Conservation (phyloP, 2,329 filamentous ascomycete genomes). For the Monosporascus cannonballus region DNA sequence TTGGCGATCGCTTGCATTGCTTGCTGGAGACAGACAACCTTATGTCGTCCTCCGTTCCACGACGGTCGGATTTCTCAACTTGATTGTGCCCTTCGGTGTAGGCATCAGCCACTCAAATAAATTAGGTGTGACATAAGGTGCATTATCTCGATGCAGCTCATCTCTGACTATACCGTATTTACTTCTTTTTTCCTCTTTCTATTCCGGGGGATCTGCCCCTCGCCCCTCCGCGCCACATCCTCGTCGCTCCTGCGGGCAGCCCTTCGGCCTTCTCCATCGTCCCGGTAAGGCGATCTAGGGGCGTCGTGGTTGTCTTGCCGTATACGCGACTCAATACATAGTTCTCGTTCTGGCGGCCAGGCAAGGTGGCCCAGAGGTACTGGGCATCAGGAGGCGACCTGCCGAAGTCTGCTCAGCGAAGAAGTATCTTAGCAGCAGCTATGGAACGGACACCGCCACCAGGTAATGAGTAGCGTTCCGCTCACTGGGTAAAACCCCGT, state of each 20-base stretch:
- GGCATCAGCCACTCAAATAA: constrained; percentile 4
- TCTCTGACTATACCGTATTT: constrained; percentile 5
- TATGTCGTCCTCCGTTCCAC: constrained; percentile 22
- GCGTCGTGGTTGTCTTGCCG: too few relatives aligned
- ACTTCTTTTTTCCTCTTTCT: too few relatives aligned
- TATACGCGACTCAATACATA: too few relatives aligned
- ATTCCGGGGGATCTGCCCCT: too few relatives aligned
- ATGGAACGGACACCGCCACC: neutral
- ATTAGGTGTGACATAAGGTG: constrained; percentile 5
- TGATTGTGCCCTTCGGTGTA: constrained; percentile 10
- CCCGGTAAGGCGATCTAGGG: too few relatives aligned
- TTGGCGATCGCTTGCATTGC: constrained; percentile 17
- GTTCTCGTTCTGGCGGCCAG: neutral
- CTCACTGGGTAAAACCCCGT: neutral
- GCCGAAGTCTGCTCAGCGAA: too few relatives aligned
- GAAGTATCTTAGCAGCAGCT: neutral
- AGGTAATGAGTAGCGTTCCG: neutral
- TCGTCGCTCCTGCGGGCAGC: neutral
- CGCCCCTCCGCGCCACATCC: too few relatives aligned
- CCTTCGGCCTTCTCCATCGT: neutral
- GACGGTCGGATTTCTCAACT: constrained; percentile 19
- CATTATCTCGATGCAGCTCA: constrained; percentile 20
- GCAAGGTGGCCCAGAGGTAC: neutral
- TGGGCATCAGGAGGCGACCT: too few relatives aligned
- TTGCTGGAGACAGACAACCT: constrained; percentile 18